Evolutionary conservation across 2,329 filamentous ascomycete genomes (phyloP).

Genomic region (Alternaria incomplexa): DNA sequence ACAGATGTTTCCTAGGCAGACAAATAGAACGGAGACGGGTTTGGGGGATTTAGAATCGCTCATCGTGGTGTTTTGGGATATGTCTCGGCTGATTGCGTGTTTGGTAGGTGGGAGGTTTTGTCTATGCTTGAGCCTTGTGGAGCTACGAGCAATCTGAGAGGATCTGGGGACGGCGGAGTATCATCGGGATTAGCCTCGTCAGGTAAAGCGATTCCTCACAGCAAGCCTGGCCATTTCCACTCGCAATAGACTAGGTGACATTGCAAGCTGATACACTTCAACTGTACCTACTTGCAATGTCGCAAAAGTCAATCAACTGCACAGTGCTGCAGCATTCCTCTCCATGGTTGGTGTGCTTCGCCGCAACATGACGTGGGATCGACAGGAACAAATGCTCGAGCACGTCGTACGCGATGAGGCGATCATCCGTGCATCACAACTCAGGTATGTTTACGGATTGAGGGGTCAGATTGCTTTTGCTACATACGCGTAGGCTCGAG

Average conservation of each 20-base stretch:
- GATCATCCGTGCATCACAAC: neutral
- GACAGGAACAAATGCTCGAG: neutral
- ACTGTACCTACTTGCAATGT: neutral
- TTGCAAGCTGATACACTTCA: neutral
- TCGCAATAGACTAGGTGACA: neutral
- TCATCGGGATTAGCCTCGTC: neutral
- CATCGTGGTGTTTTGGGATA: constrained; percentile 1
- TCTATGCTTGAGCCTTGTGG: neutral
- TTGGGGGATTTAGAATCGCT: constrained; percentile 21
- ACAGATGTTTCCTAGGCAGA: constrained; percentile 97
- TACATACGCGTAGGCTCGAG: neutral
- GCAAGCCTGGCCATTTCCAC: neutral
- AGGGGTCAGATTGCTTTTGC: neutral
- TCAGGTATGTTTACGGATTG: neutral
- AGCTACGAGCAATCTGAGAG: neutral
- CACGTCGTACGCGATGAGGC: neutral
- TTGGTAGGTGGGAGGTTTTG: neutral
- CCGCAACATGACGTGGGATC: neutral
- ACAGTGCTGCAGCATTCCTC: neutral
- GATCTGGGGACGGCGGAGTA: constrained; percentile 5
- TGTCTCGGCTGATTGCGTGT: neutral
- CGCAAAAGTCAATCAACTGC: neutral
- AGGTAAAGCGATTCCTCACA: neutral
- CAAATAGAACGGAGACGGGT: constrained; percentile 79
- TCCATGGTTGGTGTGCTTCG: neutral